Conservation (phyloP, 2,329 filamentous ascomycete species). For the Furcasterigmium furcatum region DNA sequence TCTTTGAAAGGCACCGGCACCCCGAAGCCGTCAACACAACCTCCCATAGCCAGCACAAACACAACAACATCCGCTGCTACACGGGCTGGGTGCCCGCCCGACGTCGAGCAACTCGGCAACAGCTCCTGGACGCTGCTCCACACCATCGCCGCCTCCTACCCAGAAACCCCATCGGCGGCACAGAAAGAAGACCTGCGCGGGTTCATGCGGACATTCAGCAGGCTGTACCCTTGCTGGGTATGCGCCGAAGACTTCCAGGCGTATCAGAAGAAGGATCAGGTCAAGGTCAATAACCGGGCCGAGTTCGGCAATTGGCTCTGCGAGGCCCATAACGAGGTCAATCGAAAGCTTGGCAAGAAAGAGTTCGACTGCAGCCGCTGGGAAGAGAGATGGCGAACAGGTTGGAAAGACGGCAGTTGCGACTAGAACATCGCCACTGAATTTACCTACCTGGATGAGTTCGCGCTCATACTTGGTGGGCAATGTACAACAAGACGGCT, state of each 20-base stretch:
- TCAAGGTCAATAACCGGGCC: slow-evolving; percentile 54
- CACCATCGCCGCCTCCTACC: slow-evolving; percentile 85
- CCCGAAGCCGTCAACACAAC: slow-evolving; percentile 27
- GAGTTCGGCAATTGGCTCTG: slow-evolving; percentile 83
- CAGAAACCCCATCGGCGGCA: slow-evolving; percentile 58
- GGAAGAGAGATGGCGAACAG: slow-evolving; percentile 93
- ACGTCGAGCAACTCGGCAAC: slow-evolving; percentile 83
- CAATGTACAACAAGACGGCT: no score
- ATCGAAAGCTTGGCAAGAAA: slow-evolving; percentile 84
- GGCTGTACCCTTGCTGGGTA: slow-evolving; percentile 91
- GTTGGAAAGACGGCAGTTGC: slow-evolving; percentile 71
- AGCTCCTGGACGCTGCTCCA: slow-evolving; percentile 93
- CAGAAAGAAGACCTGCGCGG: slow-evolving; percentile 74
- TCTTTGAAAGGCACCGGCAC: slow-evolving; percentile 42
- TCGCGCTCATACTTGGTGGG: no score
- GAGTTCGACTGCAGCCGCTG: slow-evolving; percentile 86
- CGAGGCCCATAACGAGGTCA: slow-evolving; percentile 83
- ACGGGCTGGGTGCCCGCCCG: slow-evolving; percentile 76
- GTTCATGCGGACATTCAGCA: slow-evolving; percentile 79
- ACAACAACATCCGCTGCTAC: slow-evolving; percentile 29
- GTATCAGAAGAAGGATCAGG: slow-evolving; percentile 73
- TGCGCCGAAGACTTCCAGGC: slow-evolving; percentile 88
- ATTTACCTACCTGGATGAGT: no score
- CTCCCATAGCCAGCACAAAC: slow-evolving; percentile 23
- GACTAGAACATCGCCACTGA: slow-evolving; percentile 41